Percentiles rank a stretch among this genome's conserved stretches.
Conservation (phyloP, 2,329 filamentous ascomycete species). For the Diplodia corticola region DNA sequence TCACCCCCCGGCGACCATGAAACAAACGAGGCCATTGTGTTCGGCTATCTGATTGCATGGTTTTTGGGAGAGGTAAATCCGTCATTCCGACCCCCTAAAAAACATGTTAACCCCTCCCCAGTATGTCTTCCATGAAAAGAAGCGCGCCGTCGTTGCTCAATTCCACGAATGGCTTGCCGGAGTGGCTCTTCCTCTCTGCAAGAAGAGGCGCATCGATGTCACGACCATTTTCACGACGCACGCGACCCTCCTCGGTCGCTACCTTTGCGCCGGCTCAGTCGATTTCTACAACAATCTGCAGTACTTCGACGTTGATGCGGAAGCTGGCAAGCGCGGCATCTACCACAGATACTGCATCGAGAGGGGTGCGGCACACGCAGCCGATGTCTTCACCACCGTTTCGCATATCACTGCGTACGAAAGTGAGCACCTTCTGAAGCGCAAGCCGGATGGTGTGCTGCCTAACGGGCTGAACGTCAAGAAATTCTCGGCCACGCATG, state of each 20-base stretch:
- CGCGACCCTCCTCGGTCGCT: conserved; percentile 90
- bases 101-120: conserved; percentile 42
- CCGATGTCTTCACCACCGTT: conserved; percentile 97
- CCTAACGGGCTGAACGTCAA: conserved; percentile 98
- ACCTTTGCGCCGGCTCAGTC: conserved; percentile 94
- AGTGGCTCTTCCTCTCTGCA: conserved; percentile 86
- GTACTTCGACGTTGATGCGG: conserved; percentile 92
- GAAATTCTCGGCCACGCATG: conserved; percentile 97
- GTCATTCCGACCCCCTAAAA: conserved; percentile 28
- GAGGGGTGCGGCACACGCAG: conserved; percentile 84
- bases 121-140: conserved; percentile 93
- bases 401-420: conserved; percentile 99
- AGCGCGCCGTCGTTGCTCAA: conserved; percentile 90
- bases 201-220: conserved; percentile 91
- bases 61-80: conserved; percentile 84
- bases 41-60: conserved; percentile 96
- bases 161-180: conserved; percentile 99
- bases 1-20: conserved; percentile 88
- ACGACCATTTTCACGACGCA: conserved; percentile 99
- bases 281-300: conserved; percentile 99
- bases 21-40: conserved; percentile 96
- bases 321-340: conserved; percentile 96
- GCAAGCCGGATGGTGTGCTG: conserved; percentile 93
- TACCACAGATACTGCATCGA: conserved; percentile 99
- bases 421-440: conserved; percentile 94